Evolutionary conservation across 345 rosid genomes (phyloP).

Genomic region (Excoecaria agallocha): DNA sequence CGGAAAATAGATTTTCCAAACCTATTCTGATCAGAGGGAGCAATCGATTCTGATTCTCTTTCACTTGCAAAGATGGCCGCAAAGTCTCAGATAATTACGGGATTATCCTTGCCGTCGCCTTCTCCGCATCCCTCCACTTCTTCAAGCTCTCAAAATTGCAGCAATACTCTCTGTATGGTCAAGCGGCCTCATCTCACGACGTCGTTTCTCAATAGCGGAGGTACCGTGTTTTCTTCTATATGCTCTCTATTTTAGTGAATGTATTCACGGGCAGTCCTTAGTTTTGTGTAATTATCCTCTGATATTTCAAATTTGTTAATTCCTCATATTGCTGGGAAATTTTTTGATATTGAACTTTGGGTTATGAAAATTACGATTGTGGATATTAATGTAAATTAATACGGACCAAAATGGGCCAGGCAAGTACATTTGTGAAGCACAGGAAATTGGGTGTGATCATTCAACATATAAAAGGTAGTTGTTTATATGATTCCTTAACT

Average conservation of each 20-base stretch:
- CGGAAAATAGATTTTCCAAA: slow-evolving; percentile 4
- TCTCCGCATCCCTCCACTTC: slow-evolving; percentile 34
- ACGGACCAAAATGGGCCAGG: background rate
- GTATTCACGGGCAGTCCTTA: background rate
- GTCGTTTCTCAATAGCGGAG: slow-evolving; percentile 46
- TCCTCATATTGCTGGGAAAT: background rate
- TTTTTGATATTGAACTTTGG: background rate
- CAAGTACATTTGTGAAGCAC: background rate
- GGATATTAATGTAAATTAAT: background rate
- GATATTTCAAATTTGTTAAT: background rate
- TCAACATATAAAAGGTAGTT: background rate
- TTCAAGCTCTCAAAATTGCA: slow-evolving; percentile 25
- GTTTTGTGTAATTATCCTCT: background rate
- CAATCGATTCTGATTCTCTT: background rate
- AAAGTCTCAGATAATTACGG: slow-evolving; percentile 42
- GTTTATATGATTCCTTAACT: background rate
- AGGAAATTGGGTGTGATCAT: background rate
- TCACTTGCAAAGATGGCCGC: slow-evolving; percentile 16
- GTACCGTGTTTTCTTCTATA: slow-evolving; percentile 17
- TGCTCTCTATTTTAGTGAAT: background rate
- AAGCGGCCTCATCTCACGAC: slow-evolving; percentile 36
- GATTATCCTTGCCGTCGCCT: slow-evolving; percentile 32
- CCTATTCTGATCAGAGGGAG: background rate
- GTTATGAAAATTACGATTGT: background rate
- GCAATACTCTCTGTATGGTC: slow-evolving; percentile 27